Evolutionary conservation across 1,284 basidiomycete genomes (phyloP), one percentile per base, ranked within the genome.

Genomic region (Earliella scabrosa): DNA sequence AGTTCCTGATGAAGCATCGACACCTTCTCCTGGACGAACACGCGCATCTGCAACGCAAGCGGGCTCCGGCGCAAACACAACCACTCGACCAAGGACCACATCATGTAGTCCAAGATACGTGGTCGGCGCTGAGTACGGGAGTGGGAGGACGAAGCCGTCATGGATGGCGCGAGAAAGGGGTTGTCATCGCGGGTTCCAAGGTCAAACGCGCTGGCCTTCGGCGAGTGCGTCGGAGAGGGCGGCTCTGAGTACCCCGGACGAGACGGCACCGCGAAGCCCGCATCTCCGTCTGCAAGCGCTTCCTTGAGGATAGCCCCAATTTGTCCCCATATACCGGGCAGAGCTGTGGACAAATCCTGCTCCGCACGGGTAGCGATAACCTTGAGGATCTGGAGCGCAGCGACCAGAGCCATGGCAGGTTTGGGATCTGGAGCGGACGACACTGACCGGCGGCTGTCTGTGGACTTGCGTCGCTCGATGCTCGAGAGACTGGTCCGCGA

Each of bases 31-130:
- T 85, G 82, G 24, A 85, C 77, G 54, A 86, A 82, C 2, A 83
- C 72, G 16, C 86, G 82, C 68, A 92, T 75, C 57, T 89, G 86
- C 13, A 90, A 72, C 50, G 81, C 73, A 16, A 93, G 75, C 0
- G 90, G 88, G 31, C 74, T 85, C 20, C 83, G 80, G 61, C 82
- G 82, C 0, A 86, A 77, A 56, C 82, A 86, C 6, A 90, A 67
- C 50, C 90, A 78, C 65, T 92, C 88, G 38, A 90, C 75, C 26
- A 87, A 67, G 0, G 88, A 90, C 90, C 90, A 93, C 26, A 87
- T 76, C 32, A 86, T 75, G 67, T 90, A 92, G 68, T 93, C 91
- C 4, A 90, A 75, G 32, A 87, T 72, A 27, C 86, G 77, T 3
- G 86, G 86, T 68, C 57, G 70, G 45, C 58, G 64, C 71, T 67